Evolutionary conservation across 2,329 filamentous ascomycete species (phyloP).

Genomic region (Phyllosticta capitalensis): DNA sequence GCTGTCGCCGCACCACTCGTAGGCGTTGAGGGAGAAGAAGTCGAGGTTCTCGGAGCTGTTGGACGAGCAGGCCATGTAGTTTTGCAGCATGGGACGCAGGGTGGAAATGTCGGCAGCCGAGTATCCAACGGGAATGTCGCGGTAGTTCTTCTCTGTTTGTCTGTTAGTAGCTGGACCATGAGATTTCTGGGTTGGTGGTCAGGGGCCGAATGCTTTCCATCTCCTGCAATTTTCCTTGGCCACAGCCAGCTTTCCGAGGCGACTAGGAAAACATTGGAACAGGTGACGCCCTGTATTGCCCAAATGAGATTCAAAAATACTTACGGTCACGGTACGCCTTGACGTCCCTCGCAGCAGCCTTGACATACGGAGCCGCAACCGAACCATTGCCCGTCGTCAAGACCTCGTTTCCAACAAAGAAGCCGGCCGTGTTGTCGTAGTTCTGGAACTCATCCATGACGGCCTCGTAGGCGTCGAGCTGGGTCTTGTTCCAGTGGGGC

Average conservation of each 20-base stretch:
- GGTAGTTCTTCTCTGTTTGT: constrained; percentile 53
- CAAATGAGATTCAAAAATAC: too few relatives aligned
- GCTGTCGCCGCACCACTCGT: constrained; percentile 49
- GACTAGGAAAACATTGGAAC: too few relatives aligned
- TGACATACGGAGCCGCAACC: constrained; percentile 69
- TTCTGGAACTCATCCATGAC: constrained; percentile 70
- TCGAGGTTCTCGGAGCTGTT: constrained; percentile 60
- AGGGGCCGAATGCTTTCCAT: too few relatives aligned
- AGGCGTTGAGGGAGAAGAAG: constrained; percentile 79
- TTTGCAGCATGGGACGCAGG: constrained; percentile 54
- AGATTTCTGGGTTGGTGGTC: too few relatives aligned
- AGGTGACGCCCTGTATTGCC: too few relatives aligned
- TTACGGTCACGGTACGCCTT: constrained; percentile 62
- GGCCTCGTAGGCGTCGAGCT: constrained; percentile 56
- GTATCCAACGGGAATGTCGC: constrained; percentile 76
- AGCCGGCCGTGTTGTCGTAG: constrained; percentile 72
- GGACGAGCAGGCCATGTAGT: constrained; percentile 70
- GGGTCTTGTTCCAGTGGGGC: constrained; percentile 63
- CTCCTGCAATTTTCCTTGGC: too few relatives aligned
- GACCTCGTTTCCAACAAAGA: constrained; percentile 85
- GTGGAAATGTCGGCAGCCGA: constrained; percentile 75
- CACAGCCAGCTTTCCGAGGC: too few relatives aligned
- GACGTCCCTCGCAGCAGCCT: constrained; percentile 70
- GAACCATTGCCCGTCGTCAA: constrained; percentile 50
- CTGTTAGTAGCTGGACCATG: too few relatives aligned